A percentile compares a stretch with the other conserved stretches of the same genome.
Evolutionary conservation across 306 rosid genomes (phyloP).

Genomic region (Carpinus viminea): DNA sequence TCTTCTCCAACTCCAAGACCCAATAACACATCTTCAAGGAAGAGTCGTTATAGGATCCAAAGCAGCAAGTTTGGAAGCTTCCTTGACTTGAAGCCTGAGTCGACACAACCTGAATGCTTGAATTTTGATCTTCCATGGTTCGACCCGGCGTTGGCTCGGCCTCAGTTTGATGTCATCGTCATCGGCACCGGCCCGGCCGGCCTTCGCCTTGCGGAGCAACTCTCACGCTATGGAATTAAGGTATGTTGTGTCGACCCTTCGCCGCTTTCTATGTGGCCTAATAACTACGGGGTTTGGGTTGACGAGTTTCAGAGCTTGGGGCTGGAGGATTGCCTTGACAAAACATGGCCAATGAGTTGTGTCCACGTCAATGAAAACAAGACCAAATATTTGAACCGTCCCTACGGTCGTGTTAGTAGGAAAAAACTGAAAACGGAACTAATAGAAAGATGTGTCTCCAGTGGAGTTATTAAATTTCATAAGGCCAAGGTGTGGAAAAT

Average conservation of each 20-base stretch:
- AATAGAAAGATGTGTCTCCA: constrained; percentile 52
- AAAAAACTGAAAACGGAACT: constrained; percentile 53
- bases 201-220: constrained; percentile 67
- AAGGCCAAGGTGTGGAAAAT: constrained; percentile 68
- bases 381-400: constrained; percentile 62
- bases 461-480: constrained; percentile 66
- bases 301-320: constrained; percentile 71
- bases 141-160: constrained; percentile 37
- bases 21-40: constrained; percentile 33
- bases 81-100: constrained; percentile 58
- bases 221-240: constrained; percentile 61
- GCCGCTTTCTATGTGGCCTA: constrained; percentile 83
- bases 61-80: constrained; percentile 56
- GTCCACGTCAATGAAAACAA: constrained; percentile 51
- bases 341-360: constrained; percentile 70
- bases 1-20: constrained; percentile 18
- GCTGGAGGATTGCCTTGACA: constrained; percentile 67
- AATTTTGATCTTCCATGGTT: constrained; percentile 61
- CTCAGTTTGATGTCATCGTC: constrained; percentile 58
- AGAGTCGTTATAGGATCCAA: constrained; percentile 15
- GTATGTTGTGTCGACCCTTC: constrained; percentile 86
- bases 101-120: constrained; percentile 31
- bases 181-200: constrained; percentile 86
- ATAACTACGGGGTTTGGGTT: constrained; percentile 84
- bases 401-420: constrained; percentile 66